Evolutionary conservation across 202 grass and related monocot genomes (phyloP).

Genomic region (Panicum hallii): DNA sequence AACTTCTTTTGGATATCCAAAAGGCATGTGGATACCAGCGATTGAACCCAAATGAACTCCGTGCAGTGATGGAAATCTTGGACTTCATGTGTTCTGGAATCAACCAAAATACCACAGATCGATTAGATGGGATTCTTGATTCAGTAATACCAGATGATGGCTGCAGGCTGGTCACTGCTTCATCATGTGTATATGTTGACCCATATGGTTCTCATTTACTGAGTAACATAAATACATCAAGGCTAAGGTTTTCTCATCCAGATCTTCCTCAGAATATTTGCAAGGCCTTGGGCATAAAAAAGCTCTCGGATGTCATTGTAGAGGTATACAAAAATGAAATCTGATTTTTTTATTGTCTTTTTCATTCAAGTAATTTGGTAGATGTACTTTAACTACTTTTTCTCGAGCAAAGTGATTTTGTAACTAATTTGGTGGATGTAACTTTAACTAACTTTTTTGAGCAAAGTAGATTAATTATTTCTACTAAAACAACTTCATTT

Average conservation of each 20-base stretch:
- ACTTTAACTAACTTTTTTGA: neutral
- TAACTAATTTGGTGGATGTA: neutral
- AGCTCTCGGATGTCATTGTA: conserved; percentile 77
- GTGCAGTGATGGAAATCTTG: conserved; percentile 90
- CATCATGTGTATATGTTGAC: conserved; percentile 95
- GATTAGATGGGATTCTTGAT: conserved; percentile 62
- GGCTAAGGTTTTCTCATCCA: conserved; percentile 89
- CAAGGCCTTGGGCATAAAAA: conserved; percentile 75
- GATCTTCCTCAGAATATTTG: conserved; percentile 84
- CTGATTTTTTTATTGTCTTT: conserved; percentile 6
- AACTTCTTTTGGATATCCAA: conserved; percentile 85
- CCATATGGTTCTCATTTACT: conserved; percentile 74
- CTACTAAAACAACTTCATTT: conserved; percentile 31
- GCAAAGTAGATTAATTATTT: conserved; percentile 24
- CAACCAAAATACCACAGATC: conserved; percentile 54
- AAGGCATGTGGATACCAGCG: conserved; percentile 95
- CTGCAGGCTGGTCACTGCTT: conserved; percentile 87
- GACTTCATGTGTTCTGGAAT: conserved; percentile 80
- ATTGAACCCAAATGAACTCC: conserved; percentile 95
- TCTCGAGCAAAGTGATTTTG: neutral
- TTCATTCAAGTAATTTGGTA: conserved; percentile 24
- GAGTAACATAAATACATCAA: conserved; percentile 79
- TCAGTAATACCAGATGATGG: conserved; percentile 97
- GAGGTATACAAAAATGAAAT: conserved; percentile 63
- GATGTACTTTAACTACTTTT: neutral